Conservation (phyloP, 805 yeast species). For the Lachancea kluyveri region DNA sequence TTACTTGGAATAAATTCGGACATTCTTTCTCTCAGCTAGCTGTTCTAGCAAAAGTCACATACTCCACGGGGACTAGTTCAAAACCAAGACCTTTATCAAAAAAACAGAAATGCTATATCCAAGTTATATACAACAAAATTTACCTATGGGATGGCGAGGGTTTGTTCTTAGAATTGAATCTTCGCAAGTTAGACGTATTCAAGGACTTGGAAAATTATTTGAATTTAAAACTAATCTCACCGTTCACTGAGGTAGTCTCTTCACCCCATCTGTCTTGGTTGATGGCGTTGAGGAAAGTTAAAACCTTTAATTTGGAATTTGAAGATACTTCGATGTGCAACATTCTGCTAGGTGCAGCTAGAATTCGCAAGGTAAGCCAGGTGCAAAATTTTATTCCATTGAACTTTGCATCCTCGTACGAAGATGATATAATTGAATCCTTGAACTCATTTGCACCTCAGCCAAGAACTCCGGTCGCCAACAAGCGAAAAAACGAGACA, state of each 20-base stretch:
- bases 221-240: slow-evolving; percentile 7
- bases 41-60: not conserved
- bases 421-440: slow-evolving; percentile 6
- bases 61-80: slow-evolving; percentile 1
- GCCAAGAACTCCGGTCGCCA: no score
- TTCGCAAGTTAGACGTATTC: slow-evolving; percentile 7
- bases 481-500: no score
- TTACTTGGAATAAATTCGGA: slow-evolving; percentile 10
- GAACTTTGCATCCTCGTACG: slow-evolving; percentile 8
- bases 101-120: slow-evolving; percentile 8
- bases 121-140: slow-evolving; percentile 10
- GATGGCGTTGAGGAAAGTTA: not conserved
- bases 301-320: slow-evolving; percentile 1
- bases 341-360: slow-evolving; percentile 2
- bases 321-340: not conserved
- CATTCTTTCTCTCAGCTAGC: slow-evolving; percentile 6
- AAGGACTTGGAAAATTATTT: slow-evolving; percentile 11
- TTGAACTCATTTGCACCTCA: no score
- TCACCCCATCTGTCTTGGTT: slow-evolving; percentile 5
- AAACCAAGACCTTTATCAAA: not conserved
- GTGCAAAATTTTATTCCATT: slow-evolving; percentile 24
- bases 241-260: slow-evolving; percentile 1
- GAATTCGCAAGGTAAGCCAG: slow-evolving; percentile 29
- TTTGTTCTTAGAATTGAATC: slow-evolving; percentile 13
- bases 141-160: slow-evolving; percentile 18